Evolutionary conservation across 495 filamentous ascomycete genomes (phyloP).

Genomic region (Margaritispora aquatica): DNA sequence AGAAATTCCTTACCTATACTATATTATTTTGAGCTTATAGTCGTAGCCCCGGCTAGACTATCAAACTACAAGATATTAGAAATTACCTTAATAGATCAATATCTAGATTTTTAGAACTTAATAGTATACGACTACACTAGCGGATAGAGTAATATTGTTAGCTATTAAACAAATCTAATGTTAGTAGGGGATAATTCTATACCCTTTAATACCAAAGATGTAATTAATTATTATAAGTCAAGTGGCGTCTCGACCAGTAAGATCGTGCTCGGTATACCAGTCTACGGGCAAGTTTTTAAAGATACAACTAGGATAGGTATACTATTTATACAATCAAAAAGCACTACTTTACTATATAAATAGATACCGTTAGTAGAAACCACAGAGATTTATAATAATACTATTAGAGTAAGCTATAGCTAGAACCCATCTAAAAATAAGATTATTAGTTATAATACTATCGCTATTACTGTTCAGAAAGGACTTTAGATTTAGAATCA

Average conservation of each 20-base stretch:
- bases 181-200: conserved; percentile 37
- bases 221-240: conserved; percentile 59
- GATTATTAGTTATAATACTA: conserved; percentile 74
- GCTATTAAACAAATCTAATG: conserved; percentile 64
- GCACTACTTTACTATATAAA: conserved; percentile 74
- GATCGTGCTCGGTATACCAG: conserved; percentile 84
- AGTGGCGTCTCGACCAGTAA: conserved; percentile 58
- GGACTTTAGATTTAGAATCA: conserved; percentile 59
- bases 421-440: conserved; percentile 50
- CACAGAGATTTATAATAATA: conserved; percentile 38
- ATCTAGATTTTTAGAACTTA: conserved; percentile 81
- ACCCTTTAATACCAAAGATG: conserved; percentile 65
- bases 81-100: conserved; percentile 61
- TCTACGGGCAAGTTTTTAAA: conserved; percentile 84
- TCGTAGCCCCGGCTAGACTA: conserved; percentile 57
- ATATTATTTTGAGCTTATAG: conserved; percentile 65
- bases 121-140: conserved; percentile 77
- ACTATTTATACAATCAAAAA: conserved; percentile 48
- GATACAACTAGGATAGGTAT: conserved; percentile 67
- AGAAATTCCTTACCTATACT: conserved; percentile 33
- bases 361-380: conserved; percentile 46
- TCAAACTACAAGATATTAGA: conserved; percentile 63
- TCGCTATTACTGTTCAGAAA: conserved; percentile 54
- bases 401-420: conserved; percentile 58
- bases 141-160: conserved; percentile 60